Percentiles rank a stretch among this genome's conserved stretches.
Conservation (phyloP, 805 yeast genomes). For the Monosporozyma servazzii region DNA sequence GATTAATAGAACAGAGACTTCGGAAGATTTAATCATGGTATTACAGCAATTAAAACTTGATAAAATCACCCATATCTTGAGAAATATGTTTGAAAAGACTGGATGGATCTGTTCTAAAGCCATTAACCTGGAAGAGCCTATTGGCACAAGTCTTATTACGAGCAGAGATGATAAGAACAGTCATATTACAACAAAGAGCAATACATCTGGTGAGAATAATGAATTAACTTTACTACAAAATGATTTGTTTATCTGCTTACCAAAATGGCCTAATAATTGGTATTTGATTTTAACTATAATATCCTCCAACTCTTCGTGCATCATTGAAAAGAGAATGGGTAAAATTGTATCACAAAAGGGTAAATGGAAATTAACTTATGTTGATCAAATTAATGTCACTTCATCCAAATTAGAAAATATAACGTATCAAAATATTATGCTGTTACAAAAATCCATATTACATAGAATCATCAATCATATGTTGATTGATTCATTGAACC, state of each 20-base stretch:
- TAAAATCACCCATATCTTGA: conserved; percentile 23
- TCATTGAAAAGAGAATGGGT: conserved; percentile 28
- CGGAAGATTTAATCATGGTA: conserved; percentile 20
- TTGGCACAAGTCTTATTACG: conserved; percentile 1
- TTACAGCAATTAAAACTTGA: conserved; percentile 26
- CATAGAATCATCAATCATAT: conserved; percentile 30
- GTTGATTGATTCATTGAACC: conserved; percentile 30
- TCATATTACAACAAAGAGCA: neutral
- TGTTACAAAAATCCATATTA: conserved; percentile 24
- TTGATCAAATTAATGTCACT: conserved; percentile 18
- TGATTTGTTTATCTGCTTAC: conserved; percentile 26
- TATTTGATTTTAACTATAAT: conserved; percentile 27
- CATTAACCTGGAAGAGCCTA: conserved; percentile 17
- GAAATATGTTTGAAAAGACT: conserved; percentile 30
- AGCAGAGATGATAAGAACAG: neutral
- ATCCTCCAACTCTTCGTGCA: conserved; percentile 26
- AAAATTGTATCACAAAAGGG: conserved; percentile 26
- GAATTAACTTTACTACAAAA: conserved; percentile 14
- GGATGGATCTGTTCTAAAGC: conserved; percentile 29
- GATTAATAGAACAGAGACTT: conserved; percentile 22
- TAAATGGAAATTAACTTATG: conserved; percentile 27
- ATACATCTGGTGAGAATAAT: neutral
- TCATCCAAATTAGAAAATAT: conserved; percentile 26
- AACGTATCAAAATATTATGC: conserved; percentile 27
- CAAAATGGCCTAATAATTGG: conserved; percentile 32